Base-by-base conservation (phyloP, 768 basidiomycete species). In the Psilocybe tampanensis region DNA sequence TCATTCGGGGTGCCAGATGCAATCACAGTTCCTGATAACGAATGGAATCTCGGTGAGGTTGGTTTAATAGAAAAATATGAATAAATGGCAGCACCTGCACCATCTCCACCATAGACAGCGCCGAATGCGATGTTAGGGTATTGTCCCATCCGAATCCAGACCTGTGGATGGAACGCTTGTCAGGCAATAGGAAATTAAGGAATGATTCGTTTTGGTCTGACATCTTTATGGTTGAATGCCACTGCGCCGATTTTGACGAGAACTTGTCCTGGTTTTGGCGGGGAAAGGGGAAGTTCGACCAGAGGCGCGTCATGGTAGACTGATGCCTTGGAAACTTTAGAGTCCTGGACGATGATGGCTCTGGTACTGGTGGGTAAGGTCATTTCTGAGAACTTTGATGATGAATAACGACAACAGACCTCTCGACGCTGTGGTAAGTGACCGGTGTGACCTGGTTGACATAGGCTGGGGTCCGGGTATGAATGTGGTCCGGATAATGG, bases 201-300 rank as follows among this genome's bases (percentile, higher is more conserved):
- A 44, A 6, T 15, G 23, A 13, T 39, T 39, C 36, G n/a, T 39
- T 2, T 41, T 26, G 39, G 17, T 61, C 69, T 45, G 57, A 89
- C 89, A 64, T 92, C 91, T 65, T 87, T 78, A 64, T 86, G 91
- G 67, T 94, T 94, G 76, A 90, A 90, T 15, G 81, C 85, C 0
- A 79, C 89, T 13, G 91, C 89, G 18, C 73, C 76, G 50, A 92
- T 82, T 68, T 80, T 83, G 8, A 92, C 86, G 8, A 90, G 75
- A 0, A 92, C 69, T 68, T 92, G 76, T 2, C 83, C 87, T 0
- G 68, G 58, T 56, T 81, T 74, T 53, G 90, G 76, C 8, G 69
- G 44, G 24, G 83, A 81, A 41, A 91, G 68, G 0, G 79, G 75
- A 43, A 70, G 74, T 33, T 81, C 74, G 49, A 82, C 77, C 11